These are phyloP conservation scores for Chaetomium globosum DNA, from an alignment of 2,329 filamentous ascomycete genomes.

Conservation along the genomic window DNA sequence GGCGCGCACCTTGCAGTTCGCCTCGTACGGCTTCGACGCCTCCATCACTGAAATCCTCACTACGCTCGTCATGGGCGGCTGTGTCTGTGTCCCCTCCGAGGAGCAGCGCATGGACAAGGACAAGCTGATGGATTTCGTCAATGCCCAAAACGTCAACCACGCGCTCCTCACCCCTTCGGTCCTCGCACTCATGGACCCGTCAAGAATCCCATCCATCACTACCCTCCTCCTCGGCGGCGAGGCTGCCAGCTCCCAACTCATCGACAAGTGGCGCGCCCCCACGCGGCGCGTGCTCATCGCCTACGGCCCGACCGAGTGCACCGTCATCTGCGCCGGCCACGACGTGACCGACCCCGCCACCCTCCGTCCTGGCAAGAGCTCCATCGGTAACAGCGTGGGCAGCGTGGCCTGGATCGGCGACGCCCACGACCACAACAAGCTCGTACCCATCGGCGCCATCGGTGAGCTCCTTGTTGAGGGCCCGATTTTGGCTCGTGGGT, in stretches of 20 bases:
- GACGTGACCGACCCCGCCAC: constrained; percentile 24
- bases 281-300: constrained; percentile 26
- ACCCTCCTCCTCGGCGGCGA: constrained; percentile 36
- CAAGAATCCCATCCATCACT: constrained; percentile 31
- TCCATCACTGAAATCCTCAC: constrained; percentile 25
- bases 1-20: constrained; percentile 25
- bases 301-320: constrained; percentile 36
- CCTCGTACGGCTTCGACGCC: constrained; percentile 26
- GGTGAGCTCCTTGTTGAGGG: constrained; percentile 35
- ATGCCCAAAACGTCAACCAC: constrained; percentile 32
- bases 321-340: constrained; percentile 26
- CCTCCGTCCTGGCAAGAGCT: constrained; percentile 34
- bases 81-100: constrained; percentile 27
- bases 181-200: constrained; percentile 31
- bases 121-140: constrained; percentile 40
- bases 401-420: constrained; percentile 27
- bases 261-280: constrained; percentile 21
- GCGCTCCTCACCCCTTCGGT: constrained; percentile 36
- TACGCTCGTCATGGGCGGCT: constrained; percentile 21
- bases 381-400: constrained; percentile 20
- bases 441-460: constrained; percentile 30
- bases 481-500: constrained; percentile 28
- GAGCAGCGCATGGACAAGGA: constrained; percentile 36
- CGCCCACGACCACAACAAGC: constrained; percentile 22
- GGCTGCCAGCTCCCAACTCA: constrained; percentile 26